A percentile compares a stretch with the other conserved stretches of the same genome.
Conservation (phyloP, 139 green algal species). For the Diplosphaera chodatii region DNA sequence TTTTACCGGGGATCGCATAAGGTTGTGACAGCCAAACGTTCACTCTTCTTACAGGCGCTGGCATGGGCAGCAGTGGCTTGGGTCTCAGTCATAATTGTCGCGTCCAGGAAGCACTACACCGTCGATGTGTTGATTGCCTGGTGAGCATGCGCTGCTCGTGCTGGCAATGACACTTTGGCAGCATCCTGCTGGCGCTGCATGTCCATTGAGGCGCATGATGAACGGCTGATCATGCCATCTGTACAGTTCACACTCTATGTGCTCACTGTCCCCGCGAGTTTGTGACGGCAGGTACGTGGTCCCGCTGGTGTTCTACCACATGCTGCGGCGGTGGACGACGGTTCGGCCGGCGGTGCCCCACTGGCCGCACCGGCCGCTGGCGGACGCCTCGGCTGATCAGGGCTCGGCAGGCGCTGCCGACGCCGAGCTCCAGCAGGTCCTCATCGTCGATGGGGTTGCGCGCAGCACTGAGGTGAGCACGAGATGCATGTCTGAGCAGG, state of each 20-base stretch:
- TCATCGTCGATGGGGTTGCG: not conserved
- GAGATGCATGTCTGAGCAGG: too few species aligned
- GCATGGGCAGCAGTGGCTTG: slow-evolving; percentile 43
- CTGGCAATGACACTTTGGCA: too few species aligned
- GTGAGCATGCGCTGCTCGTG: too few species aligned
- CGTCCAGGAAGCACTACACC: slow-evolving; percentile 87
- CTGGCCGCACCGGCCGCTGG: not conserved
- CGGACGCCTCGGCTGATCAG: not conserved
- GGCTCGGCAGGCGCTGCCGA: too few species aligned
- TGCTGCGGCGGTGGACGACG: slow-evolving; percentile 67
- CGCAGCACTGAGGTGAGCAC: not conserved
- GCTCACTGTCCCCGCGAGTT: too few species aligned
- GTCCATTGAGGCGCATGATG: too few species aligned
- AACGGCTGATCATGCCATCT: too few species aligned
- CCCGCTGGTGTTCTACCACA: slow-evolving; percentile 78
- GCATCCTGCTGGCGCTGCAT: too few species aligned
- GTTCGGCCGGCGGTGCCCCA: slow-evolving; percentile 25
- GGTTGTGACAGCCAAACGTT: too few species aligned
- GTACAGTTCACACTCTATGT: too few species aligned
- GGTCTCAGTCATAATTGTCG: slow-evolving; percentile 76
- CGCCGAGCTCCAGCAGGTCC: not conserved
- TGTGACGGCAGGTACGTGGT: slow-evolving; percentile 64
- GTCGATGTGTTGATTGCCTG: slow-evolving; percentile 70
- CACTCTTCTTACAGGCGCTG: slow-evolving; percentile 33
- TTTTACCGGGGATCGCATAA: too few species aligned